Conservation (phyloP, 2,329 filamentous ascomycete genomes). For the Alternaria sp. region DNA sequence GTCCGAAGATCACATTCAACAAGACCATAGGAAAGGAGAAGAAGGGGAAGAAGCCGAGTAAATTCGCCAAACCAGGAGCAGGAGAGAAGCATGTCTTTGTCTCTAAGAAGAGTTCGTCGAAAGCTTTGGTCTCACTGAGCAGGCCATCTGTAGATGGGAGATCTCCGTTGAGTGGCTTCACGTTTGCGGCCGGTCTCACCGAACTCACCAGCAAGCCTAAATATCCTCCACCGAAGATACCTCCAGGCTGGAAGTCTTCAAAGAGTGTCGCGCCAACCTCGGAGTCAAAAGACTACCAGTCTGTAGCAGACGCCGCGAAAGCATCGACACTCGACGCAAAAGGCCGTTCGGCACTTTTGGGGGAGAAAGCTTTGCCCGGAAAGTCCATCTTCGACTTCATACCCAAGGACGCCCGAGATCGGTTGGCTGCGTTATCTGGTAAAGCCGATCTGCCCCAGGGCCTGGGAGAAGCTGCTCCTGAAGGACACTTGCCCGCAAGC, state of each 20-base stretch:
- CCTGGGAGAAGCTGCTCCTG: constrained; percentile 73
- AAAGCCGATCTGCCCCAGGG: constrained; percentile 78
- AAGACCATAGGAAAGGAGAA: constrained; percentile 81
- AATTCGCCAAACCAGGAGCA: constrained; percentile 67
- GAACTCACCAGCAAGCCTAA: constrained; percentile 52
- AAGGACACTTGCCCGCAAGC: constrained; percentile 67
- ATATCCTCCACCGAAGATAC: constrained; percentile 72
- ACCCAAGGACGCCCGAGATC: constrained; percentile 75
- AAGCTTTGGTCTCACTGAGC: constrained; percentile 51
- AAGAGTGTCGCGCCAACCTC: constrained; percentile 32
- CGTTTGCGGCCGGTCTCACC: constrained; percentile 63
- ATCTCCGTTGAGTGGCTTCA: constrained; percentile 79
- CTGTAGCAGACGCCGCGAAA: constrained; percentile 78
- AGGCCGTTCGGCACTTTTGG: constrained; percentile 77
- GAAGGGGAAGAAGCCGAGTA: constrained; percentile 65
- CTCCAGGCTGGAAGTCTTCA: constrained; percentile 74
- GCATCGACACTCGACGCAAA: constrained; percentile 76
- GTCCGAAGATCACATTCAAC: constrained; percentile 88
- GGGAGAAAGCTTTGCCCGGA: constrained; percentile 79
- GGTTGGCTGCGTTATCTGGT: constrained; percentile 76
- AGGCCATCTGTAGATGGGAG: constrained; percentile 84
- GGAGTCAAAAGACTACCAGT: constrained; percentile 56
- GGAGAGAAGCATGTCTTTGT: constrained; percentile 76
- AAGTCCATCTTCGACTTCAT: constrained; percentile 98
- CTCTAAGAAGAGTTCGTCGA: constrained; percentile 65